Evolutionary conservation across 2,329 filamentous ascomycete species (phyloP), one percentile per base, ranked within the genome.

Genomic region (Nectriaceae sp.): DNA sequence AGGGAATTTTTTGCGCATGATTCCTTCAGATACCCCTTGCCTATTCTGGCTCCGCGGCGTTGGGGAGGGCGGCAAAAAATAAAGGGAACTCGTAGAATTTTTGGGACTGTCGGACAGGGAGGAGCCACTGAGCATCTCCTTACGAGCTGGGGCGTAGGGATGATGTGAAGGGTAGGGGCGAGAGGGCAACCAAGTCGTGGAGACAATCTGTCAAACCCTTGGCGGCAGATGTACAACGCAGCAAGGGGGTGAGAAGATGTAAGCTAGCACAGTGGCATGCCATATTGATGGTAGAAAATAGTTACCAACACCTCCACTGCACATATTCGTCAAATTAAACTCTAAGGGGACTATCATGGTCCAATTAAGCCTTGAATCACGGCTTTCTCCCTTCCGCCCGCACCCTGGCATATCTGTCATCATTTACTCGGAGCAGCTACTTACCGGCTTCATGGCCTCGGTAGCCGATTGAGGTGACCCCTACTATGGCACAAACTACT

Each of bases 41-140:
- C 56, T 56, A n/a, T 53, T 49, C 45, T 52, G 57, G 55, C 54
- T 60, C 48, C 37, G 52, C 50, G 60, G 60, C 59, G 57, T 62
- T 62, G 54, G 57, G 57, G 57, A 53, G 45, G 56, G 56, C 46
- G 52, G 52, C 50, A 58, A 49, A 56, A 57, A n/a, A n/a, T n/a
- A 53, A 55, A 46, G 52, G 46, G 48, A 49, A 47, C 42, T 46
- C 46, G 51, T 42, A 56, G 47, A 50, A 61, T 57, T 60, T 60
- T 59, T 56, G 44, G 49, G 51, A 48, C 53, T 57, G 49, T 49
- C 50, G 55, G 48, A 38, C 31, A 48, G 48, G 38, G 47, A 49
- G 51, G 53, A 55, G 44, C 50, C 55, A 52, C 44, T 47, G 49
- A 47, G 37, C 29, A 37, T 42, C 31, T 37, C 43, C 36, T 21